These are phyloP conservation scores for Echinosophora koreensis DNA, from an alignment of 306 rosid species.

Conservation along the genomic window DNA sequence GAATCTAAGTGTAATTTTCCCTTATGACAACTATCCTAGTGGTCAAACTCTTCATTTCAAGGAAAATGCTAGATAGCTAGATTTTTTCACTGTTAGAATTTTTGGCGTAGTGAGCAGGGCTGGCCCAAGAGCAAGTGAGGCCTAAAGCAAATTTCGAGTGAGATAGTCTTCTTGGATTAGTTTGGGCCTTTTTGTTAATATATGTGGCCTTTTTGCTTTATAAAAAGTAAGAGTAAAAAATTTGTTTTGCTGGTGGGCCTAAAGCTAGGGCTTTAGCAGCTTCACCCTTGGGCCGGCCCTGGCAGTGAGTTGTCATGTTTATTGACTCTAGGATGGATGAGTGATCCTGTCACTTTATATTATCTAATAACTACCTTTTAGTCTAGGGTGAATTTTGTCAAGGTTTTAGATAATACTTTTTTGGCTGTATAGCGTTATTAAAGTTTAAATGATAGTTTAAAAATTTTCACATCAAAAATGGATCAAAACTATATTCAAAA, in stretches of 20 bases:
- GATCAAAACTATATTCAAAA: neutral
- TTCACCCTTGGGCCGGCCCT: too few species aligned
- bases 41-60: neutral
- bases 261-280: too few species aligned
- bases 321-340: neutral
- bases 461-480: neutral
- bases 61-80: neutral
- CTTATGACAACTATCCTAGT: too few species aligned
- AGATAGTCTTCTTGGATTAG: too few species aligned
- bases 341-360: neutral
- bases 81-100: too few species aligned
- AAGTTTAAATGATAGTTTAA: neutral
- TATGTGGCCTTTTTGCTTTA: too few species aligned
- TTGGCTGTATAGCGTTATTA: neutral
- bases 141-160: too few species aligned
- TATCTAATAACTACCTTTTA: neutral
- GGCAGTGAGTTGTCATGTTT: neutral
- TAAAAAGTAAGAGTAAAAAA: too few species aligned
- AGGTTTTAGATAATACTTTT: too few species aligned
- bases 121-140: too few species aligned
- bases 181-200: too few species aligned
- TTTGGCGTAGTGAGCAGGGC: neutral
- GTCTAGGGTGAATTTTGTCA: neutral
- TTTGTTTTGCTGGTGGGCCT: neutral
- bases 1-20: too few species aligned